Evolutionary conservation across 2,329 filamentous ascomycete species (phyloP), one percentile per base, ranked within the genome.

Genomic region (Nemania bipapillata): DNA sequence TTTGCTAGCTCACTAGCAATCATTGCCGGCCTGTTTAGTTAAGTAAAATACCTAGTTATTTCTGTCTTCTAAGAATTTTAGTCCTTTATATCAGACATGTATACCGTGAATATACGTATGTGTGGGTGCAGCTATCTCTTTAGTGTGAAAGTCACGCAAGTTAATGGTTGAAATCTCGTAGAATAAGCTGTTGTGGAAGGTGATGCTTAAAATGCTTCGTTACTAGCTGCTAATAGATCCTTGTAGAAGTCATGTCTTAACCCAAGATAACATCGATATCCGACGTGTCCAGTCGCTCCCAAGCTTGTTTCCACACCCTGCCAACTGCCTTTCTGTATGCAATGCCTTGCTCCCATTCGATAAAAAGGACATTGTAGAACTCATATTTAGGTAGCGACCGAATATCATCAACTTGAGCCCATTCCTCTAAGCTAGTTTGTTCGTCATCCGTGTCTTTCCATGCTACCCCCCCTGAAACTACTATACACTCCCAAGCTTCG

Each of bases 261-360:
- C 47, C 54, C 7, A 60, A 26, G n/a, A 52, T 32, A 17, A 58
- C 28, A 32, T 59, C 42, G 15, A 54, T n/a, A 6, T 54, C n/a
- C 22, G 42, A 37, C 26, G 45, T 54, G 32, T 58, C 45, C 9
- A 58, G 55, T 32, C 28, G 42, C 26, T 65, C 54, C 55, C 54
- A 65, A 32, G 30, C 35, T 47, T 47, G 15, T 4, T 59, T 58
- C 63, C 63, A 65, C 2, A 54, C 47, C 20, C 54, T 59, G 26
- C 55, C 63, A 32, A 54, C 55, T 9, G 45, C 63, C 30, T 54
- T 65, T 47, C 63, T 59, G 26, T 65, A 65, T 32, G 63, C 54
- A 32, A 65, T 47, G n/a, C 35, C 63, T 15, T 22, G 7, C 45
- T 50, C 55, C 53, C 53, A 53, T 42, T 54, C 22, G 20, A 59